Conservation (phyloP, 306 rosid species). For the Cucurbita maxima region DNA sequence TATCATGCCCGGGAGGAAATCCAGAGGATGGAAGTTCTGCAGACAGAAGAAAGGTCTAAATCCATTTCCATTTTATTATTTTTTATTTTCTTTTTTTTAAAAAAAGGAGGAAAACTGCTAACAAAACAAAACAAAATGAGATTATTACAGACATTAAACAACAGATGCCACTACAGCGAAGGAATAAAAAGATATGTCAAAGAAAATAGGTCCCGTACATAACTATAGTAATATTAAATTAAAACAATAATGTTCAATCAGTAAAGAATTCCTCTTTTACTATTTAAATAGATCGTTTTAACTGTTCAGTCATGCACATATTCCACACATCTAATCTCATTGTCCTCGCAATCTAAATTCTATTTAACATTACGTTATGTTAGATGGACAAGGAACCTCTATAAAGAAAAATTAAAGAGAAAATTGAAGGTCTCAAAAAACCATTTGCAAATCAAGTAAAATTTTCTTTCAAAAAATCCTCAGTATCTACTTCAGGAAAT, state of each 20-base stretch:
- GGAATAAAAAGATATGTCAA: background rate
- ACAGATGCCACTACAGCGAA: background rate
- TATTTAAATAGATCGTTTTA: background rate
- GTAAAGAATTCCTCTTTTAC: background rate
- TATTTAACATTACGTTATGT: background rate
- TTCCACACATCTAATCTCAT: background rate
- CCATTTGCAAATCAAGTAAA: background rate
- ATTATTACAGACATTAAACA: background rate
- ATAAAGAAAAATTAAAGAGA: background rate
- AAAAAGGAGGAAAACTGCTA: background rate
- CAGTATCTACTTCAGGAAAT: background rate
- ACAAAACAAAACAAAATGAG: background rate
- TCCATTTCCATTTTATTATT: background rate
- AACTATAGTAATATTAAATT: background rate
- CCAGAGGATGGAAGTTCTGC: conserved; percentile 45
- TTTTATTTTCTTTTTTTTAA: too few relatives aligned
- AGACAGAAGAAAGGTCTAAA: background rate
- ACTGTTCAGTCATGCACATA: background rate
- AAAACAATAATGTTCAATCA: background rate
- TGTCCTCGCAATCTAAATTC: background rate
- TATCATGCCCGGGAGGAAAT: conserved; percentile 45
- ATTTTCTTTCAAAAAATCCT: background rate
- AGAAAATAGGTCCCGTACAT: background rate
- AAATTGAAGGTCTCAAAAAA: background rate
- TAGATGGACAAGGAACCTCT: background rate